Percentiles rank a stretch among this genome's conserved stretches.
phyloP scores from a whole-genome alignment of 225 moss, liverwort and hornwort species.

The Antitrichia curtipendula region DNA sequence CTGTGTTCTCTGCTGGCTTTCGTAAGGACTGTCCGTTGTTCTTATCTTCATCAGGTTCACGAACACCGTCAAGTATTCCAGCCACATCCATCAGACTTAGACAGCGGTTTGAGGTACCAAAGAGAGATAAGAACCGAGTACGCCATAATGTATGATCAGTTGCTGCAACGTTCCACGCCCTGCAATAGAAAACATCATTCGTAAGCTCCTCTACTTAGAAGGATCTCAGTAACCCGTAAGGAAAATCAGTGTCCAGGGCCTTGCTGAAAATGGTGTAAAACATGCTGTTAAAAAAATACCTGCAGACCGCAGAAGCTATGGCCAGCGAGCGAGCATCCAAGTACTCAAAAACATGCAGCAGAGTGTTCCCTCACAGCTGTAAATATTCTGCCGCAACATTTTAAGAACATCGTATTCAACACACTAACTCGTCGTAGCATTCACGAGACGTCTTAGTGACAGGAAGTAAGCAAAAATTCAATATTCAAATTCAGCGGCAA shows the following conservation, averaged over 20 bases:
- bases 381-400: constrained; percentile 31
- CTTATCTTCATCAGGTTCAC: neutral
- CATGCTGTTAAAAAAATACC: constrained; percentile 8
- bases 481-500: neutral
- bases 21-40: neutral
- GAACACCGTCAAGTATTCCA: constrained; percentile 14
- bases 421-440: neutral
- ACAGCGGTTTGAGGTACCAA: constrained; percentile 11
- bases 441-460: neutral
- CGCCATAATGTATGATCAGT: constrained; percentile 67
- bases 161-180: constrained; percentile 72
- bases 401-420: neutral
- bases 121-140: constrained; percentile 50
- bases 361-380: constrained; percentile 47
- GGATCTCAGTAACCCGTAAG: neutral
- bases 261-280: neutral
- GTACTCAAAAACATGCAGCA: constrained; percentile 69
- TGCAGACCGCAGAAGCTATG: constrained; percentile 64
- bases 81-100: neutral
- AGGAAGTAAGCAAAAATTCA: neutral
- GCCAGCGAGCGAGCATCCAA: constrained; percentile 72
- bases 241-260: neutral
- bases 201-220: neutral
- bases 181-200: constrained; percentile 2
- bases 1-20: neutral